These are phyloP conservation scores for Isatis lusitanica DNA, from an alignment of 441 rosid genomes.

Conservation along the genomic window DNA sequence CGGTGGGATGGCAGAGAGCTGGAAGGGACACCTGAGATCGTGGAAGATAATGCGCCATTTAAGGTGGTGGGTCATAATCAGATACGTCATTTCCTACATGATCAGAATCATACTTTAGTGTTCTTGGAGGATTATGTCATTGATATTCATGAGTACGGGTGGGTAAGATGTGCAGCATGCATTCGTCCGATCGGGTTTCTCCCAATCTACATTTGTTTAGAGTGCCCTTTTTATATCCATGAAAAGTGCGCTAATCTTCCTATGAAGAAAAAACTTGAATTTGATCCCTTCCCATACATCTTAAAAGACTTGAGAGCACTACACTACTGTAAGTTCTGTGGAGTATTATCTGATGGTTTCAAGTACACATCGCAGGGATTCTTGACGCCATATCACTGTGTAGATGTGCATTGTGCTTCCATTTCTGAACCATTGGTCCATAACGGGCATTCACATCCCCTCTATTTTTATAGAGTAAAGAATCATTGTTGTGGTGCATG, in stretches of 20 bases:
- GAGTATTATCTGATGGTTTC: not conserved
- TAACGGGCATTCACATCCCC: conserved; percentile 15
- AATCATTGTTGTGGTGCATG: not conserved
- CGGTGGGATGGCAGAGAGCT: not conserved
- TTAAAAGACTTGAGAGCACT: too few relatives aligned
- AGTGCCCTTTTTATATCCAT: too few relatives aligned
- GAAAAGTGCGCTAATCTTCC: conserved; percentile 31
- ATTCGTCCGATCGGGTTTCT: not conserved
- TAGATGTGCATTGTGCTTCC: conserved; percentile 22
- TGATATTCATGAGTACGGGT: not conserved
- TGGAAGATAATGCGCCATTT: not conserved
- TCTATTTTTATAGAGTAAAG: not conserved
- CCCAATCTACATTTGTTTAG: conserved; percentile 8
- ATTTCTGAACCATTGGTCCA: not conserved
- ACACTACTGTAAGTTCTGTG: not conserved
- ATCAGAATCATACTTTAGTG: not conserved
- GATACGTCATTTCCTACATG: not conserved
- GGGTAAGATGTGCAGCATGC: not conserved
- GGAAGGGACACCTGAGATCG: not conserved
- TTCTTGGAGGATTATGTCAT: not conserved
- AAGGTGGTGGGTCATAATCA: not conserved
- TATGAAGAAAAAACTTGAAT: not conserved
- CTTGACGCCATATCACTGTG: rapidly evolving
- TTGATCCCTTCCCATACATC: not conserved
- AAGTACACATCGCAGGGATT: not conserved